Conservation (phyloP, 179 eudicot genomes). For the Actinidia chinensis region DNA sequence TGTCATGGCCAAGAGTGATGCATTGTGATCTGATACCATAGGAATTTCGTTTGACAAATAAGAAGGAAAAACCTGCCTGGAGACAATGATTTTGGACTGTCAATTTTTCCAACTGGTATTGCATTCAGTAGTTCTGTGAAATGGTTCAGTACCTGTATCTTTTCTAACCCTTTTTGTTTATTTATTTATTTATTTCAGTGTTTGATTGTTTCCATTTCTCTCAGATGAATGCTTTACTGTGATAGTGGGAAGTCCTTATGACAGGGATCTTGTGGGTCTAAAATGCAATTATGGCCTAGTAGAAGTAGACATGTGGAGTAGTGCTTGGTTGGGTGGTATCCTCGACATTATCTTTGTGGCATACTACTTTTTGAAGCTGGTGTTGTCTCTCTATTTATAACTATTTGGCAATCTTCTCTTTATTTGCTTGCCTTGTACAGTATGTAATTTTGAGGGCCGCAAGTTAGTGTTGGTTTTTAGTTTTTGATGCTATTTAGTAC, state of each 20-base stretch:
- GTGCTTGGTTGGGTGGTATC: slow-evolving; percentile 24
- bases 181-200: too few species aligned
- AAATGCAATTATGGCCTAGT: slow-evolving; percentile 43
- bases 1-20: slow-evolving; percentile 82
- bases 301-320: slow-evolving; percentile 21
- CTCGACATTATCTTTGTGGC: slow-evolving; percentile 64
- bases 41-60: slow-evolving; percentile 65
- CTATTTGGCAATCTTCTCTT: background rate
- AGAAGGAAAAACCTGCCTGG: slow-evolving; percentile 66
- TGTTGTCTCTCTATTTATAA: slow-evolving; percentile 23
- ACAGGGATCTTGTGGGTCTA: slow-evolving; percentile 89
- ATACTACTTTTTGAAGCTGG: slow-evolving; percentile 94
- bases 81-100: slow-evolving; percentile 81
- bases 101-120: slow-evolving; percentile 76
- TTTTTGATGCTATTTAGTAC: background rate
- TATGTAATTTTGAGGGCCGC: background rate
- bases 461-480: background rate
- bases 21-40: slow-evolving; percentile 93
- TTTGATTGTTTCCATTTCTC: slow-evolving; percentile 3
- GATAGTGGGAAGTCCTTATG: slow-evolving; percentile 89
- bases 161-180: background rate
- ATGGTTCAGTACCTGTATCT: background rate
- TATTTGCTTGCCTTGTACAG: background rate
- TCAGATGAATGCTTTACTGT: slow-evolving; percentile 68
- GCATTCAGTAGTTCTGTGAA: background rate